Conservation (phyloP, 2,329 filamentous ascomycete species). For the Aspergillus piperis region DNA sequence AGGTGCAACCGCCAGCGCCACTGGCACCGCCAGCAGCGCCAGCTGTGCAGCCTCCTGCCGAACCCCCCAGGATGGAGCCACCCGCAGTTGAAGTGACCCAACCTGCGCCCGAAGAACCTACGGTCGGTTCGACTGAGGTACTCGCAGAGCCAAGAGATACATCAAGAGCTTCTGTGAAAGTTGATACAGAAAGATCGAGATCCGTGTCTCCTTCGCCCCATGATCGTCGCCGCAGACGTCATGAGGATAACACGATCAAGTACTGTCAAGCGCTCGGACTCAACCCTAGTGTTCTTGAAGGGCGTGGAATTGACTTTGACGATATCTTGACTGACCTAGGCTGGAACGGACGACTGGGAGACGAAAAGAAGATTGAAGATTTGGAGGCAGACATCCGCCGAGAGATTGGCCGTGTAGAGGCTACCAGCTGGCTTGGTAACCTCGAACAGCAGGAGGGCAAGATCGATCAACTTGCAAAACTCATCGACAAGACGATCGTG, state of each 20-base stretch:
- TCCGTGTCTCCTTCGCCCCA: constrained; percentile 45
- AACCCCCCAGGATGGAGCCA: constrained; percentile 22
- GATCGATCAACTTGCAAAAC: constrained; percentile 78
- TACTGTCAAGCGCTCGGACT: constrained; percentile 78
- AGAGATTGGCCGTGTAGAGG: constrained; percentile 86
- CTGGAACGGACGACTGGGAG: constrained; percentile 78
- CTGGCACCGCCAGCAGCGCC: background rate
- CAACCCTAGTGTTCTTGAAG: constrained; percentile 73
- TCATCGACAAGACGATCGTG: constrained; percentile 85
- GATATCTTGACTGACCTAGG: constrained; percentile 82
- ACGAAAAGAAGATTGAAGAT: constrained; percentile 73
- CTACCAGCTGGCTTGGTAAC: constrained; percentile 86
- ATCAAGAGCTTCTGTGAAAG: constrained; percentile 24
- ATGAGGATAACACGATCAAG: constrained; percentile 73
- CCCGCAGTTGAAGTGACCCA: constrained; percentile 46
- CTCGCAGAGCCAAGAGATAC: constrained; percentile 26
- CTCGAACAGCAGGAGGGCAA: constrained; percentile 84
- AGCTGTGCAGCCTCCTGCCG: background rate
- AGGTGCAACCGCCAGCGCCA: constrained; percentile 15
- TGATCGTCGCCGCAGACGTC: constrained; percentile 60
- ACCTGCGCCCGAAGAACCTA: constrained; percentile 31
- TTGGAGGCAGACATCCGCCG: constrained; percentile 81
- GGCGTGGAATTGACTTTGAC: constrained; percentile 76
- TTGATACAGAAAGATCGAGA: constrained; percentile 28
- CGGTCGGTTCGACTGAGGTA: constrained; percentile 27